A percentile compares a stretch with the other conserved stretches of the same genome.
These are phyloP conservation scores for Taiozyma sp. DNA, from an alignment of 1,139 yeast genomes.

Conservation along the genomic window DNA sequence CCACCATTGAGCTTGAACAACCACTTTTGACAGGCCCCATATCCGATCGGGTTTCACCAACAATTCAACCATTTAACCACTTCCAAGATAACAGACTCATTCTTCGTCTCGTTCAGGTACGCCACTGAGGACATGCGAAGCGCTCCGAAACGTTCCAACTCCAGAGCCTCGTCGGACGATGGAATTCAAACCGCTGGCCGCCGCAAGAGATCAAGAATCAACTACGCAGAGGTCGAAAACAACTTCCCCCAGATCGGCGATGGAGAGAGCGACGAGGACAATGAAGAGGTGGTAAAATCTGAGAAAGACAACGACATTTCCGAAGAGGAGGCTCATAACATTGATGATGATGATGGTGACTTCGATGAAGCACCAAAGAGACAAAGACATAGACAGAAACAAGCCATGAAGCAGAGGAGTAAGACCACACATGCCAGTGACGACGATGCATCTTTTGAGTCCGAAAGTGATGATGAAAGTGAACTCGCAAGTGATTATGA, in stretches of 20 bases:
- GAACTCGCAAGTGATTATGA: conserved; percentile 1
- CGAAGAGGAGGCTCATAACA: conserved; percentile 19
- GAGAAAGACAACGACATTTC: not conserved
- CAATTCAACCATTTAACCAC: not conserved
- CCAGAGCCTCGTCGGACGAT: conserved; percentile 4
- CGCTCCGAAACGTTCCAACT: conserved; percentile 5
- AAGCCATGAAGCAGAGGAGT: not conserved
- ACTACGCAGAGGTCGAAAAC: conserved; percentile 29
- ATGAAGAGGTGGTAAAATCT: conserved; percentile 4
- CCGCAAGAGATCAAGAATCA: conserved; percentile 16
- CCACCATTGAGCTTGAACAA: not conserved
- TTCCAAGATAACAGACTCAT: conserved; percentile 7
- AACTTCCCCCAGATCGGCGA: conserved; percentile 28
- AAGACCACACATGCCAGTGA: conserved; percentile 9
- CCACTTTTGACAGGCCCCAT: not conserved
- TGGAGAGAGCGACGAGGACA: conserved; percentile 24
- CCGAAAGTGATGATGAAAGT: conserved; percentile 14
- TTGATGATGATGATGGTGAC: conserved; percentile 30
- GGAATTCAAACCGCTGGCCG: conserved; percentile 6
- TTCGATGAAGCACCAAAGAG: conserved; percentile 7
- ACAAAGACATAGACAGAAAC: not conserved
- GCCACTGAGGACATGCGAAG: conserved; percentile 12
- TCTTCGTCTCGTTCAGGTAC: conserved; percentile 9
- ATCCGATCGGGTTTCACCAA: not conserved
- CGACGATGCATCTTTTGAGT: conserved; percentile 23